Evolutionary conservation across 2,329 filamentous ascomycete species (phyloP).

Genomic region (Beauveria scarabaeidicola): DNA sequence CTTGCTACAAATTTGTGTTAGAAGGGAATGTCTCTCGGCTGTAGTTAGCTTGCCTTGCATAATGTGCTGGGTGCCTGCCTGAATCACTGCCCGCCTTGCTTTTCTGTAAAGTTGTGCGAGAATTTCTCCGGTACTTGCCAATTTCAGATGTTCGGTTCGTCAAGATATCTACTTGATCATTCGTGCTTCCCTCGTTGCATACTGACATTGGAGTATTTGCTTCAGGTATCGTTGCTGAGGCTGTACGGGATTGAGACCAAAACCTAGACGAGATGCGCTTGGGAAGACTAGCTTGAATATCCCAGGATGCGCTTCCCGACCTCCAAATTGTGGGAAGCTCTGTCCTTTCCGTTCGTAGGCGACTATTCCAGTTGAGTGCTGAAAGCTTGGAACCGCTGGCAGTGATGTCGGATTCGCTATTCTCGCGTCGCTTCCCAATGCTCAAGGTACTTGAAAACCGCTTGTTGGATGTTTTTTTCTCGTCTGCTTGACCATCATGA

Average conservation of each 20-base stretch:
- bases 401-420: background rate
- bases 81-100: background rate
- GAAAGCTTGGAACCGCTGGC: background rate
- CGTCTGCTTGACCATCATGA: background rate
- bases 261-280: constrained; percentile 2
- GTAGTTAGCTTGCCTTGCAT: background rate
- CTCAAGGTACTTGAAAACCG: background rate
- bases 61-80: background rate
- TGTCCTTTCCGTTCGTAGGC: background rate
- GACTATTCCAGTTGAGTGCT: background rate
- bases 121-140: too few relatives aligned
- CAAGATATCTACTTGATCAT: background rate
- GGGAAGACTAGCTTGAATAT: background rate
- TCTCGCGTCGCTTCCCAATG: background rate
- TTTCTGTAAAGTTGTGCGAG: background rate
- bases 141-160: too few relatives aligned
- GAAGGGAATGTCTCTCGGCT: background rate
- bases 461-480: background rate
- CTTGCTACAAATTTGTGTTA: background rate
- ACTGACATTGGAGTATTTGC: background rate
- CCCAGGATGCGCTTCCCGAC: background rate
- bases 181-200: background rate
- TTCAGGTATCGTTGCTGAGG: background rate
- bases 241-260: background rate
- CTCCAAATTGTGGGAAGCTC: background rate